Conservation (phyloP, 345 rosid species). For the Odontarrhena argentea region DNA sequence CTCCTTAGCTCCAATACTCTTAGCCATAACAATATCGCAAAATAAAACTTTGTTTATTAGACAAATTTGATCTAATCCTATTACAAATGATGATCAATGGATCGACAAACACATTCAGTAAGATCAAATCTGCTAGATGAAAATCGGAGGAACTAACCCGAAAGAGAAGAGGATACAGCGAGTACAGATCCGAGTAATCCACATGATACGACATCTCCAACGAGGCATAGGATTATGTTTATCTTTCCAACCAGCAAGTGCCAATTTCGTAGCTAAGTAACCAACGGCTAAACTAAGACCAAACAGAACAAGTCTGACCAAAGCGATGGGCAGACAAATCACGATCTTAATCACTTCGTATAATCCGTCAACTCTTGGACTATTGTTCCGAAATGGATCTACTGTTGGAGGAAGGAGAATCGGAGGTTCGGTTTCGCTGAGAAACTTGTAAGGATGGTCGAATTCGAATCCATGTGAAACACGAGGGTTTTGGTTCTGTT, state of each 20-base stretch:
- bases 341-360: conserved; percentile 77
- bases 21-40: too few species aligned
- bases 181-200: conserved; percentile 77
- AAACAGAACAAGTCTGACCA: conserved; percentile 63
- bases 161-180: conserved; percentile 87
- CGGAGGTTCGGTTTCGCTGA: conserved; percentile 56
- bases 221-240: conserved; percentile 81
- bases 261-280: conserved; percentile 70
- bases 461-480: conserved; percentile 21
- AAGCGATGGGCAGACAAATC: conserved; percentile 71
- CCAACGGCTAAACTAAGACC: conserved; percentile 65
- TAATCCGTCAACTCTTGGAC: conserved; percentile 55
- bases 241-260: conserved; percentile 84
- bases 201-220: conserved; percentile 88
- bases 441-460: conserved; percentile 59
- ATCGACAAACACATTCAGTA: too few species aligned
- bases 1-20: too few species aligned
- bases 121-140: too few species aligned
- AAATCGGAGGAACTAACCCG: conserved; percentile 52
- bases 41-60: too few species aligned
- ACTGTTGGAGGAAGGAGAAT: conserved; percentile 52
- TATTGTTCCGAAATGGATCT: conserved; percentile 77
- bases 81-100: too few species aligned
- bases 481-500: conserved; percentile 21
- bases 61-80: too few species aligned